A percentile compares a stretch with the other conserved stretches of the same genome.
Conservation (phyloP, 495 filamentous ascomycete genomes). For the Penicillium macrosclerotiorum region DNA sequence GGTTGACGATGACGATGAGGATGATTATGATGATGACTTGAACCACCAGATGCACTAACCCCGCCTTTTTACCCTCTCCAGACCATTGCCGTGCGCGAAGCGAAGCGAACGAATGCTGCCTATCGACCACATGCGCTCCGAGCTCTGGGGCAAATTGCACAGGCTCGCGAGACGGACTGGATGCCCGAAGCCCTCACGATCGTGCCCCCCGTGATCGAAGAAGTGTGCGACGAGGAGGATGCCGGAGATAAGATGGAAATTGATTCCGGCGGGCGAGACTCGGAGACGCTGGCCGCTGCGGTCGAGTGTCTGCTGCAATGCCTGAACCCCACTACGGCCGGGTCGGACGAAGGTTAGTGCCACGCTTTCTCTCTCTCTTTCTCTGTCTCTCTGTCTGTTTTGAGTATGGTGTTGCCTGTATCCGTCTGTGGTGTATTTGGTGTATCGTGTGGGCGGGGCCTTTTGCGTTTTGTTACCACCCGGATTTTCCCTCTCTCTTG, state of each 20-base stretch:
- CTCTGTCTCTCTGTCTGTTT: background rate
- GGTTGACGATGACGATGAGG: too few relatives aligned
- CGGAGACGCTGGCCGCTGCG: conserved; percentile 47
- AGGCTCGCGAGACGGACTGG: conserved; percentile 63
- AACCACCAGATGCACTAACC: too few relatives aligned
- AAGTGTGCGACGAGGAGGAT: conserved; percentile 41
- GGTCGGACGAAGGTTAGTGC: conserved; percentile 31
- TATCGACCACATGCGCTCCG: conserved; percentile 76
- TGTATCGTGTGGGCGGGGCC: background rate
- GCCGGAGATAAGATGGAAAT: conserved; percentile 69
- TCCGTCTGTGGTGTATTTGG: background rate
- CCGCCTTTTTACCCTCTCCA: conserved; percentile 21
- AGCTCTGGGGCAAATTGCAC: conserved; percentile 68
- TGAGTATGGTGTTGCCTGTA: background rate
- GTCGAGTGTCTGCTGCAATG: conserved; percentile 46
- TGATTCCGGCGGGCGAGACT: conserved; percentile 45
- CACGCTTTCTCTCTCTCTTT: background rate
- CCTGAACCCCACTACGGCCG: conserved; percentile 33
- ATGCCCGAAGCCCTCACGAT: conserved; percentile 64
- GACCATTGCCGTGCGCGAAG: conserved; percentile 75
- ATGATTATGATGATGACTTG: too few relatives aligned
- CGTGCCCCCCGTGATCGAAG: conserved; percentile 55
- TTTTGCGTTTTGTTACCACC: background rate
- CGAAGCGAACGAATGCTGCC: conserved; percentile 77
- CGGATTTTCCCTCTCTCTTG: background rate